Conservation (phyloP, 306 rosid genomes). For the Luffa aegyptiaca region DNA sequence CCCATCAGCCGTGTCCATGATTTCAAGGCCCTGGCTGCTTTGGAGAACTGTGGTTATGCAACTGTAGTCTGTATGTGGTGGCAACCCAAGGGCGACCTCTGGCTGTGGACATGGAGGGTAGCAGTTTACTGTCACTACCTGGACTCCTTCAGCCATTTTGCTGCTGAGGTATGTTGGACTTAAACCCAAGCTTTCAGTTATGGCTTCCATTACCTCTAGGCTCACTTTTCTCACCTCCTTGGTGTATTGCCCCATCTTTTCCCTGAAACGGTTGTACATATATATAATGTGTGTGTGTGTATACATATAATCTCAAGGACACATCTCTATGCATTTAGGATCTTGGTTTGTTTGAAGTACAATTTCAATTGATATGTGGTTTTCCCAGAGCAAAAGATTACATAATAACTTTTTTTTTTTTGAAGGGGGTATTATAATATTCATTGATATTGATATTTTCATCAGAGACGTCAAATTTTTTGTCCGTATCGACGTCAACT, state of each 20-base stretch:
- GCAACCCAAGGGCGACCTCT: constrained; percentile 30
- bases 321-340: neutral
- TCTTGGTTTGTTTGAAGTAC: neutral
- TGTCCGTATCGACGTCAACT: neutral
- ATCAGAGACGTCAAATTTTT: neutral
- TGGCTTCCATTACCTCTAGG: constrained; percentile 22
- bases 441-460: neutral
- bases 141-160: constrained; percentile 35
- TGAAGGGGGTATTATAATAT: neutral
- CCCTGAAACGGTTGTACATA: constrained; percentile 11
- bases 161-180: constrained; percentile 19
- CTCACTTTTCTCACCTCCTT: constrained; percentile 33
- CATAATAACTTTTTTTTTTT: neutral
- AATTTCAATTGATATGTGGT: neutral
- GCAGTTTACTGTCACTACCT: constrained; percentile 38
- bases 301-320: neutral
- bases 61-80: constrained; percentile 50
- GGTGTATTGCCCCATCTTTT: constrained; percentile 39
- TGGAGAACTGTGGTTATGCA: constrained; percentile 38
- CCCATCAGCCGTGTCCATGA: constrained; percentile 18
- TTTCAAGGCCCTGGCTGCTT: constrained; percentile 23
- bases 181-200: constrained; percentile 37
- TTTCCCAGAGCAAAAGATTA: neutral
- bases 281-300: neutral
- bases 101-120: constrained; percentile 44